phyloP scores from a whole-genome alignment of 768 basidiomycete species.

The Dictyophora rubrovolvata region DNA sequence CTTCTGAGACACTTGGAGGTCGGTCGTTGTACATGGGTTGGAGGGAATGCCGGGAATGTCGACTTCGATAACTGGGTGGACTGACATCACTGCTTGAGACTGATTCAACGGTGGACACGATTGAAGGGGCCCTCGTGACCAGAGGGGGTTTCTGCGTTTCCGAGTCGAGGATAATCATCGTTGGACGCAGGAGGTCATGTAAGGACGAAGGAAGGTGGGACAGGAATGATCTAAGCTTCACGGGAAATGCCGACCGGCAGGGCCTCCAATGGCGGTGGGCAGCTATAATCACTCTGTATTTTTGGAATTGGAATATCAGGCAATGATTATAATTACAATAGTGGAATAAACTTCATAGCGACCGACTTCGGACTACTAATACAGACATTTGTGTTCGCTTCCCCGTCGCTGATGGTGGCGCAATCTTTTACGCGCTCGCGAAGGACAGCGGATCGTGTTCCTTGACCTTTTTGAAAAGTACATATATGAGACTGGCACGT shows the following conservation, averaged over 20 bases:
- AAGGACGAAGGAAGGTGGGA: not conserved
- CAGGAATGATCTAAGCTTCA: not conserved
- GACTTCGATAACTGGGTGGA: slow-evolving; percentile 7
- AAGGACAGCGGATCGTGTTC: not conserved
- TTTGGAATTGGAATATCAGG: no score
- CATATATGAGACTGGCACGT: not conserved
- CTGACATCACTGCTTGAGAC: slow-evolving; percentile 1
- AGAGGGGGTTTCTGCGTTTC: slow-evolving; percentile 5
- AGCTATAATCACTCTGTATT: no score
- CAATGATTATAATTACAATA: no score
- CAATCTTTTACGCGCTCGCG: not conserved
- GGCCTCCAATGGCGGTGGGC: no score
- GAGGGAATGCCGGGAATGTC: not conserved
- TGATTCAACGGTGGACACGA: not conserved
- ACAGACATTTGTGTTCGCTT: not conserved
- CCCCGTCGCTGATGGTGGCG: not conserved
- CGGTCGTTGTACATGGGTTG: slow-evolving; percentile 4
- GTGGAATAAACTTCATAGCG: not conserved
- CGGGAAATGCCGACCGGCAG: not conserved
- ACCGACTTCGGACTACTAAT: not conserved
- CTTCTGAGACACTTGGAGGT: not conserved
- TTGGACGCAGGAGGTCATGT: not conserved
- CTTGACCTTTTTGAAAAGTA: not conserved
- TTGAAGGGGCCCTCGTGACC: not conserved
- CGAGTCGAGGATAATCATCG: slow-evolving; percentile 7